These are phyloP conservation scores for Rosa chinensis DNA, from an alignment of 306 rosid genomes.

Conservation along the genomic window DNA sequence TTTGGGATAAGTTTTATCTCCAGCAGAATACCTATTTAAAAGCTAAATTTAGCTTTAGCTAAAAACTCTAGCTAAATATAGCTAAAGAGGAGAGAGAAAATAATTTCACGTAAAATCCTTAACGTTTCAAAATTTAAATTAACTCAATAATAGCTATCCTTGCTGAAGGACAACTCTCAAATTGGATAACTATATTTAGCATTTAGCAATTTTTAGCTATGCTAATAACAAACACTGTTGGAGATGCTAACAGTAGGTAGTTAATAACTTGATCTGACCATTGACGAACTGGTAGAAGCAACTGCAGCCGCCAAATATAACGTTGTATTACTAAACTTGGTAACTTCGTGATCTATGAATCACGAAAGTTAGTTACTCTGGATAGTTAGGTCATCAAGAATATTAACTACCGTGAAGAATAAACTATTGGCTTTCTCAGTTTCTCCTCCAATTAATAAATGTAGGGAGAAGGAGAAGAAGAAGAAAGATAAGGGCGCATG, in stretches of 20 bases:
- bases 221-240: too few species aligned
- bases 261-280: background rate
- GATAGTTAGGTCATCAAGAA: background rate
- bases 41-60: too few species aligned
- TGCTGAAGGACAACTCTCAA: too few species aligned
- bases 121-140: too few species aligned
- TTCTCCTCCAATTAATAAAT: background rate
- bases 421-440: background rate
- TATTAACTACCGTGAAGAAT: background rate
- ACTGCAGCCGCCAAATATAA: background rate
- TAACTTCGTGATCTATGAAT: background rate
- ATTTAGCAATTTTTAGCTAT: too few species aligned
- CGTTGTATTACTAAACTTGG: background rate
- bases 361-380: background rate
- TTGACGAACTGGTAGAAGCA: slow-evolving; percentile 8
- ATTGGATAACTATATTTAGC: too few species aligned
- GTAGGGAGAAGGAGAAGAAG: background rate
- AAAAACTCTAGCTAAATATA: too few species aligned
- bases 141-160: too few species aligned
- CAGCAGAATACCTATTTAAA: too few species aligned
- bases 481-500: background rate
- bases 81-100: too few species aligned
- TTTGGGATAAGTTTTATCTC: too few species aligned
- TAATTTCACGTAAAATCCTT: too few species aligned
- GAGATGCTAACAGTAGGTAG: background rate